These are phyloP conservation scores for Clavulina sp. DNA, from an alignment of 768 basidiomycete species.

Conservation along the genomic window DNA sequence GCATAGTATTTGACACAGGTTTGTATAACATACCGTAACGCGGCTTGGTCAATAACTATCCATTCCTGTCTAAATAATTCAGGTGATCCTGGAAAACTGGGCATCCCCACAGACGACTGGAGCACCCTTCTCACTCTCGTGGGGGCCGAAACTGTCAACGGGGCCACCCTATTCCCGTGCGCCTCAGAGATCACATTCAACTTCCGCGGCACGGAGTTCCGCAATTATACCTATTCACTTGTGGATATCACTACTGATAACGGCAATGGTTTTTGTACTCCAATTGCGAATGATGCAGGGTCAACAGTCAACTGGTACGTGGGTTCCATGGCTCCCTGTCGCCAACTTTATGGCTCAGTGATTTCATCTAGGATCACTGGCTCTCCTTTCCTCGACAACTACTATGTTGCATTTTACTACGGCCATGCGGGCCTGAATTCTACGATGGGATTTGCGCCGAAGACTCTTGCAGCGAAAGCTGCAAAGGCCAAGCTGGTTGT, in stretches of 20 bases:
- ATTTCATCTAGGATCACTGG: neutral
- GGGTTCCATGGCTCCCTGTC: no score
- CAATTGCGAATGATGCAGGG: slow-evolving; percentile 6
- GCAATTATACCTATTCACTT: slow-evolving; percentile 7
- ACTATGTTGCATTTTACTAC: slow-evolving; percentile 8
- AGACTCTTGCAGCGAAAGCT: neutral
- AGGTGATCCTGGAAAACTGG: slow-evolving; percentile 7
- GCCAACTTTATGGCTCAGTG: neutral
- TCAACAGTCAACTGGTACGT: slow-evolving; percentile 7
- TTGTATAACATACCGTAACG: no score
- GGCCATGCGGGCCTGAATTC: slow-evolving; percentile 1
- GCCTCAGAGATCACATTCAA: slow-evolving; percentile 5
- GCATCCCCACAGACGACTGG: slow-evolving; percentile 8
- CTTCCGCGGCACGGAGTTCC: slow-evolving; percentile 4
- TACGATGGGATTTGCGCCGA: neutral
- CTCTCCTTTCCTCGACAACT: slow-evolving; percentile 7
- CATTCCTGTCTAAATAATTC: neutral
- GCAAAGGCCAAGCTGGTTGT: neutral
- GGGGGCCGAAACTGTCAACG: slow-evolving; percentile 1
- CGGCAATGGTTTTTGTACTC: slow-evolving; percentile 5
- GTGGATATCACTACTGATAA: neutral
- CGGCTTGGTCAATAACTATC: no score
- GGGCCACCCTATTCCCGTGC: slow-evolving; percentile 5
- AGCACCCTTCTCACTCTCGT: slow-evolving; percentile 4
- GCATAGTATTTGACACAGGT: no score